phyloP scores from a whole-genome alignment of 306 rosid genomes.

The Fragaria nilgerrensis region DNA sequence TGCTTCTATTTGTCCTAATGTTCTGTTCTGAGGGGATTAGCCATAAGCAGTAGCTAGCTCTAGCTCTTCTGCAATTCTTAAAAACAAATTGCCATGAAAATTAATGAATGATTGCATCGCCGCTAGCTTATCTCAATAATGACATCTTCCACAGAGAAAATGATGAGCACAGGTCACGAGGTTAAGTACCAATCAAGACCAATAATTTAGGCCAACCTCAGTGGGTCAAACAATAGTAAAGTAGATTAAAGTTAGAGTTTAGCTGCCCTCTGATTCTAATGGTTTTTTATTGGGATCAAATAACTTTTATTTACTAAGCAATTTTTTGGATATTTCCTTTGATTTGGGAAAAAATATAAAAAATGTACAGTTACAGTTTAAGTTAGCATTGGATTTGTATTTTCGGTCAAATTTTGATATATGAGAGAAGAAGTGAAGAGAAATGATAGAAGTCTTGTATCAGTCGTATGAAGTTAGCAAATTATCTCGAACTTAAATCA shows the following conservation, averaged over 20 bases:
- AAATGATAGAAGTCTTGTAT: no score
- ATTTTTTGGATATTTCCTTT: not conserved
- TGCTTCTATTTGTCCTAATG: not conserved
- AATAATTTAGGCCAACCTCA: not conserved
- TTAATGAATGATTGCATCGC: not conserved
- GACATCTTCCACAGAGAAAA: not conserved
- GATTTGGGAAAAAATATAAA: not conserved
- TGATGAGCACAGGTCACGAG: conserved; percentile 16
- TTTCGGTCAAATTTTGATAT: no score
- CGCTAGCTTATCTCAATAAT: not conserved
- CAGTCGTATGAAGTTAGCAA: no score
- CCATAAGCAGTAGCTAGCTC: not conserved
- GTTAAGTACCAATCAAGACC: not conserved
- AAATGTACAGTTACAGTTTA: no score
- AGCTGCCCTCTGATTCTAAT: not conserved
- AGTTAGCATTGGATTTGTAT: no score
- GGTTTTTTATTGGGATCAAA: not conserved
- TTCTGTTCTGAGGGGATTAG: not conserved
- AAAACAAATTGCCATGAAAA: not conserved
- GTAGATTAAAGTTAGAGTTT: not conserved
- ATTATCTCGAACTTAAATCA: no score
- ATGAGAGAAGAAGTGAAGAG: not conserved
- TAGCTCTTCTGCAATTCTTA: not conserved
- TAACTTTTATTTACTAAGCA: not conserved
- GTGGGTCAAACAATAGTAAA: not conserved